These are phyloP conservation scores for Picea sitchensis DNA, from an alignment of 75 land plant species.

Conservation along the genomic window DNA sequence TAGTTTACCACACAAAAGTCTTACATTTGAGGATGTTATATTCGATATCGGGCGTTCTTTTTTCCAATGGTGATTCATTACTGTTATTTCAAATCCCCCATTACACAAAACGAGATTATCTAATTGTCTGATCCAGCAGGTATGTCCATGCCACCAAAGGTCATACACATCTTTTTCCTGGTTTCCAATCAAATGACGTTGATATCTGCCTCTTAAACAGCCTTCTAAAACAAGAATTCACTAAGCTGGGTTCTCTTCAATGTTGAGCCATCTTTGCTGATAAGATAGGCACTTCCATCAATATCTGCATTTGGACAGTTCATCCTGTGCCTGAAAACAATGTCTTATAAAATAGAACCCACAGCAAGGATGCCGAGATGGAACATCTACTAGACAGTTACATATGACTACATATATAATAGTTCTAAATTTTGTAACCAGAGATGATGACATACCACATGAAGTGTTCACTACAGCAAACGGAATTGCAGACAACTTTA, in stretches of 20 bases:
- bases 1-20: too few species aligned
- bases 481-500: conserved; percentile 46
- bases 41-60: too few species aligned
- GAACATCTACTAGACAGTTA: not conserved
- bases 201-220: not conserved
- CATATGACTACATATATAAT: not conserved
- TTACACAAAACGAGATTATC: too few species aligned
- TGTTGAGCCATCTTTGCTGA: conserved; percentile 20
- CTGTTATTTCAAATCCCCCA: too few species aligned
- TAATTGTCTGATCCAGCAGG: too few species aligned
- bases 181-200: not conserved
- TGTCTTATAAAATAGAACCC: not conserved
- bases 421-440: not conserved
- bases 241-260: conserved; percentile 28
- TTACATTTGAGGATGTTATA: too few species aligned
- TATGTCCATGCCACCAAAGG: too few species aligned
- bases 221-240: conserved; percentile 46
- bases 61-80: too few species aligned
- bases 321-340: conserved; percentile 57
- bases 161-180: not conserved
- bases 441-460: conserved; percentile 31
- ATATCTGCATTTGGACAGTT: conserved; percentile 57
- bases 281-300: conserved; percentile 42
- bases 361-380: too few species aligned
- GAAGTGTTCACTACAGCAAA: conserved; percentile 68